Evolutionary conservation across 305 asterid genomes (phyloP), one percentile per base, ranked within the genome.

Genomic region (Fraxinus greggii): DNA sequence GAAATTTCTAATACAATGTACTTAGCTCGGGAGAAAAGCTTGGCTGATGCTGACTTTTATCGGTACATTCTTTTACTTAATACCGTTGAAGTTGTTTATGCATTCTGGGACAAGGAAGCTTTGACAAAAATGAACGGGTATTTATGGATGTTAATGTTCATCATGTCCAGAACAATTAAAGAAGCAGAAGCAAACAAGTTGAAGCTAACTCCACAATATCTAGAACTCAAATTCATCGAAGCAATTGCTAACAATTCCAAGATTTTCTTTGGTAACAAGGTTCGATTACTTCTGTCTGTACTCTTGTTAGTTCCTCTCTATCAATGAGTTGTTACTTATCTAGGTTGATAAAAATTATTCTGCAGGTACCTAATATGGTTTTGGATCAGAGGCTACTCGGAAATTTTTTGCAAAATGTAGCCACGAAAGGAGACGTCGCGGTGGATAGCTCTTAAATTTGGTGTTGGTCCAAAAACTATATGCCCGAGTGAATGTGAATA

Each of bases 111-210:
- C 21, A 40, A 26, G 77, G 76, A 75, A 72, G 75, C 40, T 78
- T 32, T 19, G 23, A 21, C 26, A 54, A 59, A 59, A 78, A 81
- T 56, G 28, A n/a, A 12, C 26, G 12, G 12, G 35, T 26, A 26
- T 28, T 10, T 72, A 79, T 80, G 48, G 78, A 81, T 15, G 23
- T 75, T 38, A 75, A 29, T 70, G 79, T 33, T 81, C 82, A 32
- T 78, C 82, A 72, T 86, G 88, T 32, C 13, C 88, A 97, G 99
- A 83, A 91, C 92, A 17, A 80, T 92, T 88, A 94, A 81, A 88
- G 99, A 94, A 89, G 97, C 98, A 19, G 99, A 97, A 82, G 97
- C 97, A 77, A 93, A 97, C 92, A 91, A 91, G 88, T 83, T 93
- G 88, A 94, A 84, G 94, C 98, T 97, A 51, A 90, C 99, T 19